Percentiles rank a stretch among this genome's conserved stretches.
These are phyloP conservation scores for Ajuga chamaepitys DNA, from an alignment of 257 asterid genomes.

Conservation along the genomic window DNA sequence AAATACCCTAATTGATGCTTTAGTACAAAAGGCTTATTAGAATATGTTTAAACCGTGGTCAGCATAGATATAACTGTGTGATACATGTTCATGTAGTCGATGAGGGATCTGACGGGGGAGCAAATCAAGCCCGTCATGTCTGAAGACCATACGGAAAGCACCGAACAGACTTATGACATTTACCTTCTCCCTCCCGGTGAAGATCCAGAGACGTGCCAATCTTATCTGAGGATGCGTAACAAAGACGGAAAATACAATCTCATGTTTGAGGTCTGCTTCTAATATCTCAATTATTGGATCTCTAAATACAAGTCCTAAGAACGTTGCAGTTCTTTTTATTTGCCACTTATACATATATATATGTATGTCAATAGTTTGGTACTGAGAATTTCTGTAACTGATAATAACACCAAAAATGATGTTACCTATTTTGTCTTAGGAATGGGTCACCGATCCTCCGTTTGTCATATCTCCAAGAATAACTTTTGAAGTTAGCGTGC, in stretches of 20 bases:
- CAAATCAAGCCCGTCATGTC: constrained; percentile 63
- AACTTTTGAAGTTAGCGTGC: constrained; percentile 94
- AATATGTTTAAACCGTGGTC: neutral
- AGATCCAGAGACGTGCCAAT: constrained; percentile 96
- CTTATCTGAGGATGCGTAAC: constrained; percentile 97
- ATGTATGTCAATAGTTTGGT: neutral
- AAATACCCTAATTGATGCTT: constrained; percentile 5
- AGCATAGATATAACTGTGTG: constrained; percentile 15
- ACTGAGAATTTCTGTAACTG: neutral
- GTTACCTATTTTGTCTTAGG: constrained; percentile 32
- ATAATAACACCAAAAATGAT: neutral
- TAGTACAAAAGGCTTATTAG: neutral
- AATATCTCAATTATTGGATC: neutral
- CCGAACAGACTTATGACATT: constrained; percentile 84
- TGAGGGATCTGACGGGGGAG: constrained; percentile 46
- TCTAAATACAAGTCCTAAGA: neutral
- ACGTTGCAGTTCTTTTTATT: neutral
- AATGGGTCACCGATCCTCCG: constrained; percentile 95
- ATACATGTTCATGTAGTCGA: constrained; percentile 46
- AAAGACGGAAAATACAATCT: constrained; percentile 97
- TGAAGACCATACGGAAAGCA: constrained; percentile 57
- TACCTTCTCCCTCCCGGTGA: constrained; percentile 99
- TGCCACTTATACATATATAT: neutral
- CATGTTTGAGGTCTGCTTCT: constrained; percentile 89
- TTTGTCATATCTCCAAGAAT: constrained; percentile 99